Base-by-base conservation (phyloP, 331 rosid genomes). In the Saraca asoca region DNA sequence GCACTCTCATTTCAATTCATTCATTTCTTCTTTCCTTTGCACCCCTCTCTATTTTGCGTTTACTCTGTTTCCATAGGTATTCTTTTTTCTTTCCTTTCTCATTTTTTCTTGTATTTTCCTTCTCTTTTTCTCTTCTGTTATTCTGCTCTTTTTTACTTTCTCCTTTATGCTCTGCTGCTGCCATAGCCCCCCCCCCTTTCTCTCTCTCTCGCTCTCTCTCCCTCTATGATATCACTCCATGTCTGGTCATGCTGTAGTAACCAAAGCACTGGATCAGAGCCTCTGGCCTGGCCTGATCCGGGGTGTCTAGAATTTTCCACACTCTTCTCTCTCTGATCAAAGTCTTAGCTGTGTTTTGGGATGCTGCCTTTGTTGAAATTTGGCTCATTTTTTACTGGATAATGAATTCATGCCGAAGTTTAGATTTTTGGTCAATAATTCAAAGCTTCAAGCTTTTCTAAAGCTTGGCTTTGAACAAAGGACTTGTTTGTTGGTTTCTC, bases 21-120 rank as follows among this genome's bases (percentile, higher is more conserved):
- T 73, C 58, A 68, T 6, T 33, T 31, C 57, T 24, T 24, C 31
- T 53, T 35, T 58, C 43, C 54, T 60, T 5, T 15, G 31, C 31
- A 24, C 79, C 19, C 70, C 41, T 71, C 54, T 75, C 75, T 64
- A 14, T 65, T 55, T 82, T 80, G 86, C 64, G 74, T 73, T 72
- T 19, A 68, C 48, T 78, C 62, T 43, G 63, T 80, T 53, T 73
- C 31, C 52, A 8, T 65, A 78, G 60, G 86, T 81, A 57, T 58
- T 17, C 12, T 11, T 39, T n/a, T 41, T 17, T 34, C 5, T 74
- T 20, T 13, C 31, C 31, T 24, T 24, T 24, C 31, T 24, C 3
- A 3, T 24, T 24, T 49, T 70, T 33, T 12, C 19, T 5, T 6
- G n/a, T 12, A 0, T 6, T 5, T 33, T 59, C 29, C 18, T 37